A percentile compares a stretch with the other conserved stretches of the same genome.
Evolutionary conservation across 805 yeast genomes (phyloP).

Genomic region (Kluyveromyces nonfermentans): DNA sequence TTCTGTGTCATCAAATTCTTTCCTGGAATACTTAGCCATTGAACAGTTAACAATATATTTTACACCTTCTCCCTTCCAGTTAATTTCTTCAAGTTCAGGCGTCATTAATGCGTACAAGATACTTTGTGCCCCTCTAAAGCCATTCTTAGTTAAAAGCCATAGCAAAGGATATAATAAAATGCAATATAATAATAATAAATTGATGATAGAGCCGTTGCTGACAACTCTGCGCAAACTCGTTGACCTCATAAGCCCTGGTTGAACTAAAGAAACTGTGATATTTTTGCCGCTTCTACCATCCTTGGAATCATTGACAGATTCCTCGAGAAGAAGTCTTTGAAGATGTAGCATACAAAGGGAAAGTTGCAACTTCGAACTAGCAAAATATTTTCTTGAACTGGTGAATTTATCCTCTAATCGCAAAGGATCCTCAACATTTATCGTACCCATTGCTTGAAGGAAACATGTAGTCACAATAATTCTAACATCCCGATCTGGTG

Average conservation of each 20-base stretch:
- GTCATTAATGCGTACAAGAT: constrained; percentile 57
- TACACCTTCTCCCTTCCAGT: constrained; percentile 46
- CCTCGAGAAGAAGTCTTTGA: constrained; percentile 52
- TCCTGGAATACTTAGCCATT: constrained; percentile 42
- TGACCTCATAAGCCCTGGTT: constrained; percentile 89
- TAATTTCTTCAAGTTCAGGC: constrained; percentile 54
- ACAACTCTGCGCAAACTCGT: constrained; percentile 73
- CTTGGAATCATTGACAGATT: constrained; percentile 52
- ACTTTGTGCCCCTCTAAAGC: constrained; percentile 74
- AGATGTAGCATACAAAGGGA: constrained; percentile 69
- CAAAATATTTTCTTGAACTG: constrained; percentile 69
- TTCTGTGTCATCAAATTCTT: constrained; percentile 53
- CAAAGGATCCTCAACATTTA: constrained; percentile 54
- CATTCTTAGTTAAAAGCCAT: constrained; percentile 72
- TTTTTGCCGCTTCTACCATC: constrained; percentile 39
- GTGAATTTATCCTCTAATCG: constrained; percentile 50
- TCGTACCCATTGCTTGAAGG: constrained; percentile 61
- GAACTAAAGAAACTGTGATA: constrained; percentile 63
- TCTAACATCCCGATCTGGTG: constrained; percentile 90
- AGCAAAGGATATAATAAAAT: constrained; percentile 68
- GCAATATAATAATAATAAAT: constrained; percentile 47
- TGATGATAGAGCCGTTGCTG: constrained; percentile 63
- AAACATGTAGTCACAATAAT: constrained; percentile 72
- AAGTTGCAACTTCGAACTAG: constrained; percentile 71
- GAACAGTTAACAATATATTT: constrained; percentile 63